A percentile compares a stretch with the other conserved stretches of the same genome.
Evolutionary conservation across 805 yeast genomes (phyloP).

Genomic region (Pichia nakasei): DNA sequence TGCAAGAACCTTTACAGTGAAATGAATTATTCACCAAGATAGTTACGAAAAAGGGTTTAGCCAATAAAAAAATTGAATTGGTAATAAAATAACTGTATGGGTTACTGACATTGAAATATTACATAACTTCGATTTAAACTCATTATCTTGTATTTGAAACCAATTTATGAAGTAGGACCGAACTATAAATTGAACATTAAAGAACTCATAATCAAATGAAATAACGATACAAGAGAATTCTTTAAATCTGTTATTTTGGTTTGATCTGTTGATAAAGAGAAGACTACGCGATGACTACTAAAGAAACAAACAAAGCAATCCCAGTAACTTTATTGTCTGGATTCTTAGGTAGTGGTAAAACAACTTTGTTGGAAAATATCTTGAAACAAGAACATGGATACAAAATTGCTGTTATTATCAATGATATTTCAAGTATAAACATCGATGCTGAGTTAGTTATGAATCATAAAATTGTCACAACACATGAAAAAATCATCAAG

Average conservation of each 20-base stretch:
- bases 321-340: conserved; percentile 41
- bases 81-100: neutral
- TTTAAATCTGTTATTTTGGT: too few species aligned
- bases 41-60: too few species aligned
- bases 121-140: neutral
- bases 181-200: neutral
- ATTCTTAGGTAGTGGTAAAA: conserved; percentile 39
- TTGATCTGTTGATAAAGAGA: too few species aligned
- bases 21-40: too few species aligned
- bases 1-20: too few species aligned
- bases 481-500: conserved; percentile 36
- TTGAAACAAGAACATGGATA: conserved; percentile 32
- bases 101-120: neutral
- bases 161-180: too few species aligned
- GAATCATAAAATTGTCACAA: conserved; percentile 32
- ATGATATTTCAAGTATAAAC: conserved; percentile 35
- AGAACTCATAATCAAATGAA: neutral
- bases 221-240: neutral
- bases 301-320: conserved; percentile 21
- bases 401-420: conserved; percentile 38
- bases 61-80: neutral
- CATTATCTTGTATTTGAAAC: too few species aligned
- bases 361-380: conserved; percentile 37
- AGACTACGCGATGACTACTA: too few species aligned
- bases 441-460: conserved; percentile 35